Evolutionary conservation across 1,284 basidiomycete species (phyloP), one percentile per base, ranked within the genome.

Genomic region (Austroboletus niveus): DNA sequence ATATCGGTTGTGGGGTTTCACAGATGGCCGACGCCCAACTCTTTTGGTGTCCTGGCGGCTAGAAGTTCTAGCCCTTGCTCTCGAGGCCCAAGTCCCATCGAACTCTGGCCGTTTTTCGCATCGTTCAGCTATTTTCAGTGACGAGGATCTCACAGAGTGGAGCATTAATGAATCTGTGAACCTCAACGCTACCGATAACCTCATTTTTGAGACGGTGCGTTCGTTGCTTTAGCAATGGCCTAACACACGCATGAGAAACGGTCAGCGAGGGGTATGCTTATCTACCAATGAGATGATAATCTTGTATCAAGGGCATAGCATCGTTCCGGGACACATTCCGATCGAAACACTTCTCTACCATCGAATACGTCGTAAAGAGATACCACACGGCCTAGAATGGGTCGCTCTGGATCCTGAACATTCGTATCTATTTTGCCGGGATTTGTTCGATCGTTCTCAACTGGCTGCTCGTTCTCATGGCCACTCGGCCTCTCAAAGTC

Each of bases 171-270:
- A 35, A 11, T 17, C 30, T n/a, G 64, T 56, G 4, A 32, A 49
- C 8, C 48, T 55, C 0, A 59, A 61, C 35, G 35, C 41, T 0
- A 65, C 64, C 1, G 52, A 65, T n/a, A 49, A 69, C 38, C 55
- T 68, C 17, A 51, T 68, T 1, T 68, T 65, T 27, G 67, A 69
- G 40, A 66, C 65, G 17, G 17, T 17, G 1, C 20, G 57, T 6
- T 29, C 29, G 6, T 29, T 27, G 1, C 53, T 80, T 7, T 75
- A 80, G 51, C 75, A 75, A 44, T 80, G 78, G 78, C 75, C 77
- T 3, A 78, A 81, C 52, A 24, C 22, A 24, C 22, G 22, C 10
- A 75, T 75, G 58, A 70, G 74, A 38, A 80, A 79, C 59, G 77
- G 75, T 73, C 48, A 39, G 60, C 2, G 5, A 29, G 29, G 29